phyloP scores from a whole-genome alignment of 148 eudicot species.

The Rhododendron vialii region DNA sequence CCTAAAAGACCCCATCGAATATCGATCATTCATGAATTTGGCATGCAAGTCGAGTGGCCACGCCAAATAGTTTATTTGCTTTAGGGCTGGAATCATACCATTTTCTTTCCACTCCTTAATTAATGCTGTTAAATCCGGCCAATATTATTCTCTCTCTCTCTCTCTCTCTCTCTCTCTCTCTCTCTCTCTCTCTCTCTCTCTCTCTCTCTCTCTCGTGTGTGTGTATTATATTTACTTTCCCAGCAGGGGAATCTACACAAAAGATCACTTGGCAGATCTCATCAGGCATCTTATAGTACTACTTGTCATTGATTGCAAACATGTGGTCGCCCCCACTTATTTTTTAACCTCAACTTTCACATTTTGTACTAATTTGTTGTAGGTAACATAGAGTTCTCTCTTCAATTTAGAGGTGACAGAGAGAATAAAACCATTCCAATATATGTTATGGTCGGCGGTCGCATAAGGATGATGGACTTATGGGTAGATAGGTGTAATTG shows the following conservation, averaged over 20 bases:
- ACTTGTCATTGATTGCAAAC: background rate
- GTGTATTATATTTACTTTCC: background rate
- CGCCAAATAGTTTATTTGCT: background rate
- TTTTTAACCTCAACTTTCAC: background rate
- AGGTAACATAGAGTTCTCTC: background rate
- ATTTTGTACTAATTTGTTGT: background rate
- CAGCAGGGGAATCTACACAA: background rate
- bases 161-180: background rate
- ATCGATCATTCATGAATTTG: background rate
- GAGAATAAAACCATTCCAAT: background rate
- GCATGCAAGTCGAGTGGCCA: constrained; percentile 1
- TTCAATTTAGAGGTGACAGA: background rate
- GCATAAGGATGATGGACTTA: background rate
- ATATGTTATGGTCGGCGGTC: background rate
- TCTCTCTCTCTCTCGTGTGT: background rate
- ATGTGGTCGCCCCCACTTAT: background rate
- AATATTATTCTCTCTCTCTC: background rate
- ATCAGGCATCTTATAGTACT: background rate
- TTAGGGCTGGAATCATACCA: background rate
- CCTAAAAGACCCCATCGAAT: background rate
- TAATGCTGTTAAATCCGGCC: background rate
- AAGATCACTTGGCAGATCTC: background rate
- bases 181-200: background rate
- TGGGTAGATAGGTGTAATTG: background rate
- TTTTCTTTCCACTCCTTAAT: background rate